Evolutionary conservation across 2,329 filamentous ascomycete species (phyloP), one percentile per base, ranked within the genome.

Genomic region (Phyllosticta citrichinensis): DNA sequence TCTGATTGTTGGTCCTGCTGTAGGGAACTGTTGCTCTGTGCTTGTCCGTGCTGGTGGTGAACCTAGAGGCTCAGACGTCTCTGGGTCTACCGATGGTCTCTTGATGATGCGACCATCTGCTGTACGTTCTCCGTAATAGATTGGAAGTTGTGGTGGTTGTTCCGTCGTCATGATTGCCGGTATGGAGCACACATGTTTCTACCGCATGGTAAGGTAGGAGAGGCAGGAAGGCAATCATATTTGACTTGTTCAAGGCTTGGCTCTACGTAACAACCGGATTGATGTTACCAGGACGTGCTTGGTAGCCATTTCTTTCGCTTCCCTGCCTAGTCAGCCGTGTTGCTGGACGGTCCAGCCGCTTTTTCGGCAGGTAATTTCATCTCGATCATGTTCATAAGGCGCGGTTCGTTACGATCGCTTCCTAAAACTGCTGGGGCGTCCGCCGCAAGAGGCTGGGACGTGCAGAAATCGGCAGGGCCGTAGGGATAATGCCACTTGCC

Each of bases 51-150:
- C 35, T 8, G 58, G 58, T 12, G 58, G 58, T 19, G 58, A 60
- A n/a, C 33, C 53, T 52, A 60, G 9, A 19, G 57, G 35, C 8
- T 35, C 17, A 40, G 55, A 55, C 5, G 30, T 12, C 6, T 52
- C 58, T 11, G 58, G 58, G 17, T 63, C 62, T 54, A 55, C 57
- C 51, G 60, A 62, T 17, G 62, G 55, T 24, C 62, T 56, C 53
- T 61, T 63, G 19, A 63, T 53, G 22, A 63, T 58, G 20, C 62
- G 59, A 5, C 59, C 59, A 33, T 63, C 62, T 9, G 59, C 22
- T 20, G 62, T 63, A 25, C 35, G 62, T 20, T 63, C 59, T 17
- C 62, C 60, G 52, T 61, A 56, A 33, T 54, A 63, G 14, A 56
- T 56, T 20, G 62, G 62, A 19, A 61, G 62, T n/a, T 47, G 40